A percentile compares a stretch with the other conserved stretches of the same genome.
Conservation (phyloP, 306 rosid species). For the Quercus wislizeni region DNA sequence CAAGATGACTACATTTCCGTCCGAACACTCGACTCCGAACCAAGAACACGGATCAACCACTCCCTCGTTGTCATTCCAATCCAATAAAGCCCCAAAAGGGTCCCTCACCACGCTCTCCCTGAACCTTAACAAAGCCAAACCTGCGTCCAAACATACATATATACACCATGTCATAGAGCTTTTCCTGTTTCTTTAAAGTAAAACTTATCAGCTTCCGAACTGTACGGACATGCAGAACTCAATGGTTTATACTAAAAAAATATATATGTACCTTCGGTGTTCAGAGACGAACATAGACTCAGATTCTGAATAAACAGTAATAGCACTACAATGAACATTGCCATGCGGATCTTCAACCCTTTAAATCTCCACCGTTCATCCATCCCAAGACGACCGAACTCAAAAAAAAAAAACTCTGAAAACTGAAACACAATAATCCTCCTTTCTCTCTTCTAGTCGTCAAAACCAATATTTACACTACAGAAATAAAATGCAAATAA, state of each 20-base stretch:
- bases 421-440: background rate
- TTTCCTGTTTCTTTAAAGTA: background rate
- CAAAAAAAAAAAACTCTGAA: background rate
- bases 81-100: conserved; percentile 46
- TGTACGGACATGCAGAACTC: conserved; percentile 3
- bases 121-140: conserved; percentile 52
- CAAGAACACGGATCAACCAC: conserved; percentile 51
- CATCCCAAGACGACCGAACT: conserved; percentile 26
- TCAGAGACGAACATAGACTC: conserved; percentile 40
- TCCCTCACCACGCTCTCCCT: conserved; percentile 49
- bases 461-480: background rate
- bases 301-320: conserved; percentile 21
- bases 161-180: background rate
- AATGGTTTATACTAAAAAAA: background rate
- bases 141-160: conserved; percentile 45
- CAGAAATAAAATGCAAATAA: background rate
- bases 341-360: conserved; percentile 27
- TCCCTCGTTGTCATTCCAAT: conserved; percentile 49
- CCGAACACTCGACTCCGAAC: conserved; percentile 70
- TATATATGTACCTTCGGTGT: conserved; percentile 36
- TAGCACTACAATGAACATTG: conserved; percentile 16
- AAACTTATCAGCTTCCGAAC: background rate
- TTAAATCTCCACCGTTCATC: conserved; percentile 37
- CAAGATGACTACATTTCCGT: conserved; percentile 61
- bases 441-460: background rate